These are phyloP conservation scores for Liriodendron chinense DNA, from an alignment of 164 flowering plant genomes.

Conservation along the genomic window DNA sequence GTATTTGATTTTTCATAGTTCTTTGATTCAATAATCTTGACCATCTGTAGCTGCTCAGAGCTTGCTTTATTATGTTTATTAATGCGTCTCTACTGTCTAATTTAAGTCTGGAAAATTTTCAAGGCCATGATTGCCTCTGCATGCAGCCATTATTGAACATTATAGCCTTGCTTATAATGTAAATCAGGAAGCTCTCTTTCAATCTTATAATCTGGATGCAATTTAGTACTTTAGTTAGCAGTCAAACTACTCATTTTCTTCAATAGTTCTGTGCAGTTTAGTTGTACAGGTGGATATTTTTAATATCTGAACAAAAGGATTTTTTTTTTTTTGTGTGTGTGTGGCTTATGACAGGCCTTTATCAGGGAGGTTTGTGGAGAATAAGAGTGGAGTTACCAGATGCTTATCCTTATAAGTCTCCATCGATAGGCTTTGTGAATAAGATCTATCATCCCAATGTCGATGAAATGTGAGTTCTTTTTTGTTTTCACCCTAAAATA, in stretches of 20 bases:
- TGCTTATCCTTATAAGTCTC: constrained; percentile 98
- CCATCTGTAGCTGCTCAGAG: too few relatives aligned
- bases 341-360: constrained; percentile 59
- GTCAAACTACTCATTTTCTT: background rate
- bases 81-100: too few relatives aligned
- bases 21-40: too few relatives aligned
- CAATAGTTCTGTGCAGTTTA: background rate
- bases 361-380: constrained; percentile 90
- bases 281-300: background rate
- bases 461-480: constrained; percentile 74
- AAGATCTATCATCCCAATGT: constrained; percentile 98
- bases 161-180: too few relatives aligned
- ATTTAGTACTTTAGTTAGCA: background rate
- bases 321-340: background rate
- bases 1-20: too few relatives aligned
- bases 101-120: too few relatives aligned
- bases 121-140: too few relatives aligned
- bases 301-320: background rate
- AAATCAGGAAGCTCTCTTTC: background rate
- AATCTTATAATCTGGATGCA: too few relatives aligned
- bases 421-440: constrained; percentile 93
- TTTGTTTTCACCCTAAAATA: too few relatives aligned
- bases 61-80: too few relatives aligned
- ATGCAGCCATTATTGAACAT: too few relatives aligned
- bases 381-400: constrained; percentile 89